These are phyloP conservation scores for Cyberlindnera galapagoensis DNA, from an alignment of 805 yeast genomes.

Conservation along the genomic window DNA sequence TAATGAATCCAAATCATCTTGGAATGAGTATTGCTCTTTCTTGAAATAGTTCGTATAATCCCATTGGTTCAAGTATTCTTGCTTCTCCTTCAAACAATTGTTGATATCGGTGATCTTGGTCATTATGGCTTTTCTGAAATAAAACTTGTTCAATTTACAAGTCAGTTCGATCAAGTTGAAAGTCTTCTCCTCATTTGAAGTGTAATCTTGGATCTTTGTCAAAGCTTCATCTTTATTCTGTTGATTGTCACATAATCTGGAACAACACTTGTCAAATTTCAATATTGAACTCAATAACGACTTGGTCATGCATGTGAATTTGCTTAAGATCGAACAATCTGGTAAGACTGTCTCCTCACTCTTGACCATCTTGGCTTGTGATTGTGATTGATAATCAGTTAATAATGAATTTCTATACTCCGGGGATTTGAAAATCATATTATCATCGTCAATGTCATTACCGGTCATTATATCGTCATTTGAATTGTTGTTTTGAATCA, in stretches of 20 bases:
- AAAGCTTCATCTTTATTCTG: conserved; percentile 1
- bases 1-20: conserved; percentile 2
- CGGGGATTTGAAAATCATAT: neutral
- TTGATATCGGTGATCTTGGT: conserved; percentile 7
- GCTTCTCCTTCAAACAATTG: conserved; percentile 3
- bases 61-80: conserved; percentile 33
- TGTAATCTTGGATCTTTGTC: conserved; percentile 2
- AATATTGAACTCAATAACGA: conserved; percentile 18
- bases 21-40: conserved; percentile 19
- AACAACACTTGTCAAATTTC: conserved; percentile 17
- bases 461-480: conserved; percentile 6
- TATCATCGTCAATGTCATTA: neutral
- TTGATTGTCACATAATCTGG: conserved; percentile 1
- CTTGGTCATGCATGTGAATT: conserved; percentile 12
- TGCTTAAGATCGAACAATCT: too few species aligned
- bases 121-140: conserved; percentile 8
- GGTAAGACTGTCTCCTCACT: neutral
- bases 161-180: conserved; percentile 12
- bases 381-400: conserved; percentile 1
- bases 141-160: conserved; percentile 15
- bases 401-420: conserved; percentile 1
- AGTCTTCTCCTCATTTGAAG: conserved; percentile 13
- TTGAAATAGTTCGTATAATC: conserved; percentile 35
- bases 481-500: conserved; percentile 11
- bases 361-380: neutral